phyloP scores from a whole-genome alignment of 257 asterid genomes.

The Nicotiana paniculata region DNA sequence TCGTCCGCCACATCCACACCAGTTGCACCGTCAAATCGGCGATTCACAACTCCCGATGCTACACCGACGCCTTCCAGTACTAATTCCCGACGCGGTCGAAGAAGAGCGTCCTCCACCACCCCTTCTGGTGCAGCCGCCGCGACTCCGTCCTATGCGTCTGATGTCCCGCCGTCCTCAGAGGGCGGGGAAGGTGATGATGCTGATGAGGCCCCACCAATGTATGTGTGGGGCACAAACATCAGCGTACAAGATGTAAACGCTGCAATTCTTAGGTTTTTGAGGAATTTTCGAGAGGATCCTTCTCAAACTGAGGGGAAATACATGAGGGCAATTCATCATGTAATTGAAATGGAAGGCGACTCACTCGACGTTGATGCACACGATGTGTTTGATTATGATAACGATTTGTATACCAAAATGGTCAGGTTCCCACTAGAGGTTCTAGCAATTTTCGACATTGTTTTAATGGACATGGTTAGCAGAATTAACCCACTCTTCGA shows the following conservation, averaged over 20 bases:
- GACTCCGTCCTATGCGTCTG: constrained; percentile 66
- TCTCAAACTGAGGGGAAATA: constrained; percentile 74
- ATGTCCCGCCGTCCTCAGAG: constrained; percentile 61
- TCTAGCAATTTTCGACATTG: constrained; percentile 86
- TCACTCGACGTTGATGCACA: constrained; percentile 92
- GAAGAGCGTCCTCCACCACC: constrained; percentile 37
- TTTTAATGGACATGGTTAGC: constrained; percentile 83
- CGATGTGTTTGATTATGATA: constrained; percentile 67
- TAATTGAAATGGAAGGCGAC: constrained; percentile 90
- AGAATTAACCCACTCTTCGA: constrained; percentile 68
- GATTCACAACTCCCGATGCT: constrained; percentile 58
- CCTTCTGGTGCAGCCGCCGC: constrained; percentile 31
- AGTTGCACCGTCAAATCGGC: constrained; percentile 39
- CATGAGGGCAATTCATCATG: constrained; percentile 59
- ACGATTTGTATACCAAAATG: constrained; percentile 81
- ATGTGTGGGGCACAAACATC: constrained; percentile 95
- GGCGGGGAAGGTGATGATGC: constrained; percentile 61
- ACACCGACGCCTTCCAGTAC: constrained; percentile 62
- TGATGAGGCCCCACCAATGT: constrained; percentile 72
- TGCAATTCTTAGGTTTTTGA: constrained; percentile 71
- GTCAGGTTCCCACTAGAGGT: constrained; percentile 95
- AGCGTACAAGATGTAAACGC: constrained; percentile 90
- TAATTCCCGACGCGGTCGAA: constrained; percentile 40
- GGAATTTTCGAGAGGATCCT: constrained; percentile 69
- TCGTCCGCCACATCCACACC: constrained; percentile 54